Conservation (phyloP, 2,329 filamentous ascomycete genomes). For the Fusarium nurragi region DNA sequence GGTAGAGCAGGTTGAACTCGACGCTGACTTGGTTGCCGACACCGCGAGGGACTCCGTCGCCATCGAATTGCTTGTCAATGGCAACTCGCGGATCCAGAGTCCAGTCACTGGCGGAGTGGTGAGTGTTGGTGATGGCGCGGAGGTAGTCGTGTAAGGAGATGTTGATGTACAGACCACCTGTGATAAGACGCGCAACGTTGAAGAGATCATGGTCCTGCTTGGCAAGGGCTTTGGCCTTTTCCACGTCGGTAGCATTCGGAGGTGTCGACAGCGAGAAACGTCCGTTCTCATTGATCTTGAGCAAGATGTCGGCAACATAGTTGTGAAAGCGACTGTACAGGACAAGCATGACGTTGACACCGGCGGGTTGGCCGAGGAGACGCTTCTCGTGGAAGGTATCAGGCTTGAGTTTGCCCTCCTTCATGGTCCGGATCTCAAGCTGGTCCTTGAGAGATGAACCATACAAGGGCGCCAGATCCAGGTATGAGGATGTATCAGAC, state of each 20-base stretch:
- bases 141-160: slow-evolving; percentile 69
- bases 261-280: slow-evolving; percentile 57
- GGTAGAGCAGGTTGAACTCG: slow-evolving; percentile 74
- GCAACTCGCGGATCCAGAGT: slow-evolving; percentile 71
- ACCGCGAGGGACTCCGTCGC: slow-evolving; percentile 61
- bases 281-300: slow-evolving; percentile 72
- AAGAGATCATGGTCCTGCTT: slow-evolving; percentile 64
- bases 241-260: slow-evolving; percentile 29
- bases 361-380: slow-evolving; percentile 72
- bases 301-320: slow-evolving; percentile 69
- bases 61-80: slow-evolving; percentile 56
- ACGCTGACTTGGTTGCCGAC: slow-evolving; percentile 73
- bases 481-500: slow-evolving; percentile 76
- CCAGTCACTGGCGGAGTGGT: slow-evolving; percentile 67
- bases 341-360: slow-evolving; percentile 73
- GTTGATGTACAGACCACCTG: slow-evolving; percentile 64
- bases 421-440: slow-evolving; percentile 68
- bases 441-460: slow-evolving; percentile 73
- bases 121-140: slow-evolving; percentile 68
- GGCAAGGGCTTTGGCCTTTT: slow-evolving; percentile 48
- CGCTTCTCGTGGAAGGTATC: slow-evolving; percentile 75
- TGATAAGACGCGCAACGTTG: slow-evolving; percentile 58
- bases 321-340: slow-evolving; percentile 78
- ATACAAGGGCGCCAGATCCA: slow-evolving; percentile 78
- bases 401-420: slow-evolving; percentile 74